phyloP scores from a whole-genome alignment of 1,139 yeast species.

The Nakaseomyces uthaithaninus region DNA sequence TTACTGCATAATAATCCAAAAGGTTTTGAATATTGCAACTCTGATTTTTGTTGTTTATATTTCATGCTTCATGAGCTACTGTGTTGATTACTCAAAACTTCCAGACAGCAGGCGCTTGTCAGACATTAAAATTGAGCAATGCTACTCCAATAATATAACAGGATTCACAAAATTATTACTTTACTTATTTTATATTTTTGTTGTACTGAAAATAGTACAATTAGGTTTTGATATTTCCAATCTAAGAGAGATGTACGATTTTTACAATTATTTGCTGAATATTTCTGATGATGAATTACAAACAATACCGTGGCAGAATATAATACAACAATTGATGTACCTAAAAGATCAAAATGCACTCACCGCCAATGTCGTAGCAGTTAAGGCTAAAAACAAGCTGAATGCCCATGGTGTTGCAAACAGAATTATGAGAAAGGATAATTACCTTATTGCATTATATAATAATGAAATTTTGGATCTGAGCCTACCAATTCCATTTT shows the following conservation, averaged over 20 bases:
- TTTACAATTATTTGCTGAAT: constrained; percentile 48
- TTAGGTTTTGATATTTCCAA: constrained; percentile 40
- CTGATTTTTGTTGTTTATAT: constrained; percentile 70
- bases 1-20: constrained; percentile 59
- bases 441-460: constrained; percentile 81
- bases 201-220: constrained; percentile 52
- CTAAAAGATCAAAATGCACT: constrained; percentile 72
- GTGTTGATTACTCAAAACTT: constrained; percentile 59
- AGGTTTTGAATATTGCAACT: constrained; percentile 60
- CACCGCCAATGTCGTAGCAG: constrained; percentile 43
- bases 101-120: constrained; percentile 32
- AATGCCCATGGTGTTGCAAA: constrained; percentile 95
- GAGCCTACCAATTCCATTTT: constrained; percentile 43
- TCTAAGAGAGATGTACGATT: constrained; percentile 33
- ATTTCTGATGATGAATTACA: constrained; percentile 76
- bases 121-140: constrained; percentile 53
- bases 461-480: constrained; percentile 70
- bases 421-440: constrained; percentile 90
- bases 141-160: constrained; percentile 43
- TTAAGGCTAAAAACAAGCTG: constrained; percentile 62
- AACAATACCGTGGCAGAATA: constrained; percentile 87
- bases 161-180: constrained; percentile 48
- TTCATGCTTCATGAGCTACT: constrained; percentile 72
- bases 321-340: constrained; percentile 68
- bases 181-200: constrained; percentile 53